Evolutionary conservation across 2,329 filamentous ascomycete genomes (phyloP).

Genomic region (Aspergillus latus): DNA sequence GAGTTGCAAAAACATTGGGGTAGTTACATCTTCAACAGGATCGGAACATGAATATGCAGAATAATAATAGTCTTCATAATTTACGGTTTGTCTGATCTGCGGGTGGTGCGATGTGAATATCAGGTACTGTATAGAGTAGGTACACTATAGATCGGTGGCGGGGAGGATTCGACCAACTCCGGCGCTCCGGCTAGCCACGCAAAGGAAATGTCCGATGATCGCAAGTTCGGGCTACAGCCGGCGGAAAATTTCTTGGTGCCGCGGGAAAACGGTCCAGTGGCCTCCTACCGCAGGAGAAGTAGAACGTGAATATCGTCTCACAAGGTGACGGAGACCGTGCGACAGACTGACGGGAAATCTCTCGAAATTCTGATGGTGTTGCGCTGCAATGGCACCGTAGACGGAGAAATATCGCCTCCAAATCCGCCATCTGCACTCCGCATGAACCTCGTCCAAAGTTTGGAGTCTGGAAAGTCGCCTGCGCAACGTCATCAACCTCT

Average conservation of each 20-base stretch:
- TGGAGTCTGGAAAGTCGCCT: conserved; percentile 8
- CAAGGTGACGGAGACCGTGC: background rate
- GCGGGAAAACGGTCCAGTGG: conserved; percentile 10
- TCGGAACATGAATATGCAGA: conserved; percentile 4
- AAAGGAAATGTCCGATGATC: conserved; percentile 14
- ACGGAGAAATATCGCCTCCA: conserved; percentile 5
- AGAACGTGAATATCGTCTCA: background rate
- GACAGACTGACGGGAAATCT: background rate
- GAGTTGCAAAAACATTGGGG: conserved; percentile 2
- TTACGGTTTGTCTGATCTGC: background rate
- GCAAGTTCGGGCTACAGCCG: conserved; percentile 13
- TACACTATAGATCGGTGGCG: too few relatives aligned
- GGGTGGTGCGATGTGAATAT: too few relatives aligned
- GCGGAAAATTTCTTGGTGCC: conserved; percentile 6
- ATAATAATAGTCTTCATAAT: background rate
- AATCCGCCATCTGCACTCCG: conserved; percentile 6
- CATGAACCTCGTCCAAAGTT: conserved; percentile 3
- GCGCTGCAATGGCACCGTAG: conserved; percentile 1
- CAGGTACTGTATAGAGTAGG: too few relatives aligned
- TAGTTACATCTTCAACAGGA: conserved; percentile 12
- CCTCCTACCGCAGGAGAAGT: background rate
- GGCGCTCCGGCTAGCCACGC: conserved; percentile 1
- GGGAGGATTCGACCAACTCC: conserved; percentile 1
- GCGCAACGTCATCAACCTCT: conserved; percentile 11
- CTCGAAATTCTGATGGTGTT: background rate